These are phyloP conservation scores for Fraxinus angustifolia DNA, from an alignment of 305 asterid genomes.

Conservation along the genomic window DNA sequence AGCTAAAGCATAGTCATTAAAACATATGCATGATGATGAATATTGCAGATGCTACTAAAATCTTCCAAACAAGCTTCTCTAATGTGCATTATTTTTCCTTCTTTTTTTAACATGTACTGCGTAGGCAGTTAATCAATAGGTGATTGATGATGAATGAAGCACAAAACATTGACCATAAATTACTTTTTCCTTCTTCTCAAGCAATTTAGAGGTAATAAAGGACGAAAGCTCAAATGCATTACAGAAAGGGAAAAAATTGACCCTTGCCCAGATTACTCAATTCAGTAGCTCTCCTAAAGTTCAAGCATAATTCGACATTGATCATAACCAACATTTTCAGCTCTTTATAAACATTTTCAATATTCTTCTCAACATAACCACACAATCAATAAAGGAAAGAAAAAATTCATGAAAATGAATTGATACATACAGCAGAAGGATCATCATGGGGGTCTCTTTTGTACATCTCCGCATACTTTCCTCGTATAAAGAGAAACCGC, in stretches of 20 bases:
- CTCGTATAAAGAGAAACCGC: slow-evolving; percentile 66
- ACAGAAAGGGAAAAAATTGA: neutral
- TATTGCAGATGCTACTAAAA: neutral
- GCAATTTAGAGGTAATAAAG: slow-evolving; percentile 7
- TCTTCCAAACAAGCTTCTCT: neutral
- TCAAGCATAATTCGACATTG: neutral
- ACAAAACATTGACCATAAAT: neutral
- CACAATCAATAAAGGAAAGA: neutral
- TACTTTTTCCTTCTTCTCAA: neutral
- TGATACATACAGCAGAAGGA: slow-evolving; percentile 63
- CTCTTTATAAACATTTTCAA: slow-evolving; percentile 6
- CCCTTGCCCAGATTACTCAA: neutral
- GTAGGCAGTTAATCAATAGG: slow-evolving; percentile 1
- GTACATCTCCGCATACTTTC: slow-evolving; percentile 71
- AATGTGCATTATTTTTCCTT: neutral
- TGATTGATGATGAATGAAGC: neutral
- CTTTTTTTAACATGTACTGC: neutral
- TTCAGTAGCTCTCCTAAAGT: neutral
- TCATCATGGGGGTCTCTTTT: slow-evolving; percentile 71
- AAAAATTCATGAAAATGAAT: neutral
- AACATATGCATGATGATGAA: neutral
- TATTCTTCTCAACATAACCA: neutral
- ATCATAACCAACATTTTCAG: neutral
- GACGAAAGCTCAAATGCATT: slow-evolving; percentile 13
- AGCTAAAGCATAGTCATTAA: neutral